Conservation (phyloP, 306 rosid genomes). For the Neltuma alba region DNA sequence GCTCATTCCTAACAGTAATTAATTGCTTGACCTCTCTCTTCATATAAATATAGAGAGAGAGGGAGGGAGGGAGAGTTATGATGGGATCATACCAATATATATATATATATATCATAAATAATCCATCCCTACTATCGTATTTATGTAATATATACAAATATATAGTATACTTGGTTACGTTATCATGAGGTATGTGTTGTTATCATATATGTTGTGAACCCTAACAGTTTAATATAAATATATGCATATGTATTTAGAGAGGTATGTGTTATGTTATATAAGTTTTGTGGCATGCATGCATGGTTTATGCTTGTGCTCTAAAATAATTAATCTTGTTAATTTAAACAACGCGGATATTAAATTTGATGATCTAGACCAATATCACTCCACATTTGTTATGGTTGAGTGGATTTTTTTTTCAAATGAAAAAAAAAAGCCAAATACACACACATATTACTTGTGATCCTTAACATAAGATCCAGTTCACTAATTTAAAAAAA, state of each 20-base stretch:
- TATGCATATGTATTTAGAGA: neutral
- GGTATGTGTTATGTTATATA: neutral
- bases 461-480: too few relatives aligned
- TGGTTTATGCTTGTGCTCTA: neutral
- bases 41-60: neutral
- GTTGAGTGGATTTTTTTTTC: too few relatives aligned
- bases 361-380: neutral
- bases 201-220: slow-evolving; percentile 26
- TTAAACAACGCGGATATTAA: neutral
- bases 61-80: neutral
- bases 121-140: slow-evolving; percentile 9
- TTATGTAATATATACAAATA: neutral
- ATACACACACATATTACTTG: too few relatives aligned
- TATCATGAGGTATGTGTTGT: neutral
- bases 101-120: slow-evolving; percentile 26
- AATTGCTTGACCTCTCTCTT: slow-evolving; percentile 32
- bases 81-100: neutral
- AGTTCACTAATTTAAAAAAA: too few relatives aligned
- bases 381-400: too few relatives aligned
- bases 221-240: slow-evolving; percentile 18
- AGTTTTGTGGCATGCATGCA: neutral
- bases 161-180: neutral
- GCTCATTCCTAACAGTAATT: slow-evolving; percentile 73
- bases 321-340: neutral
- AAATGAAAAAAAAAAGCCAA: too few relatives aligned